phyloP scores from a whole-genome alignment of 129 eudicot species.

The Artemisia argyi region DNA sequence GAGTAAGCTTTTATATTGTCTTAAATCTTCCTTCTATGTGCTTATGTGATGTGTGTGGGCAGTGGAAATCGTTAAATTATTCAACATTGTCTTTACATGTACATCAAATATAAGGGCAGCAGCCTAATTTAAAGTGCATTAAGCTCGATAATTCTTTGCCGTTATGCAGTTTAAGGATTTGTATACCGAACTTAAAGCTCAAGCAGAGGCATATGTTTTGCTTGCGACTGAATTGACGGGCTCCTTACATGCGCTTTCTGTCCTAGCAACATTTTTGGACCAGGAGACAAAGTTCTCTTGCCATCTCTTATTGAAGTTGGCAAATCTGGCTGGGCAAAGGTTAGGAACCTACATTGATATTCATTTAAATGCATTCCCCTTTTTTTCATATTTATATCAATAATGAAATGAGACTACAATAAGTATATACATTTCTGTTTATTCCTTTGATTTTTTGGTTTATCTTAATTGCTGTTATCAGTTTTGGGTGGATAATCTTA shows the following conservation, averaged over 20 bases:
- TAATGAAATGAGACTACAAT: background rate
- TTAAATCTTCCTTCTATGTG: background rate
- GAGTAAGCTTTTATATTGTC: background rate
- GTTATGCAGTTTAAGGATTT: slow-evolving; percentile 56
- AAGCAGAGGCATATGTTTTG: slow-evolving; percentile 82
- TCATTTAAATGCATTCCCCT: slow-evolving; percentile 6
- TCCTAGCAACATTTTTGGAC: slow-evolving; percentile 81
- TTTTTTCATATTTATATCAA: slow-evolving; percentile 5
- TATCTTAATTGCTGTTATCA: background rate
- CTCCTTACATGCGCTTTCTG: slow-evolving; percentile 85
- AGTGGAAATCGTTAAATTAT: too few relatives aligned
- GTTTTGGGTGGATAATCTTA: background rate
- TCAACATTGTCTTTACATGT: too few relatives aligned
- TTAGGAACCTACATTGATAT: slow-evolving; percentile 30
- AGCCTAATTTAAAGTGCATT: background rate
- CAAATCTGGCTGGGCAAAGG: slow-evolving; percentile 79
- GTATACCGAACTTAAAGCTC: slow-evolving; percentile 73
- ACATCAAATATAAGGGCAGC: background rate
- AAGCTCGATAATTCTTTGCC: slow-evolving; percentile 7
- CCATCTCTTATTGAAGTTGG: slow-evolving; percentile 62
- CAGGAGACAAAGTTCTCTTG: slow-evolving; percentile 61
- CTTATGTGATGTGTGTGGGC: background rate
- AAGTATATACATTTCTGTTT: background rate
- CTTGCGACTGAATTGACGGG: slow-evolving; percentile 68
- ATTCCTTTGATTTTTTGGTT: background rate